Base-by-base conservation (phyloP, 352 stramenopile genomes). In the Globisporangium rhizosaccharum region DNA sequence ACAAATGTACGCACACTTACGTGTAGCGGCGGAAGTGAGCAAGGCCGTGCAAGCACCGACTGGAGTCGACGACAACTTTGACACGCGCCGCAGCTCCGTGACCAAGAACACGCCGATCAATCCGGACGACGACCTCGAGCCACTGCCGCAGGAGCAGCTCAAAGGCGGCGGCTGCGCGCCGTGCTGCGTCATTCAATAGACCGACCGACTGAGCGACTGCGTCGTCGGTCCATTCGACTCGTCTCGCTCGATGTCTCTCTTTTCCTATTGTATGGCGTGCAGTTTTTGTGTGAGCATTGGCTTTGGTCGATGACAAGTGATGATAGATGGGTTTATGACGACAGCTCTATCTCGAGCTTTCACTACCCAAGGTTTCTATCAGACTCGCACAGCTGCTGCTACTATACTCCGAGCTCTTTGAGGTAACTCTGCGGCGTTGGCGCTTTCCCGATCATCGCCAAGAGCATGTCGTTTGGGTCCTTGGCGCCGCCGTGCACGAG, bases 401-500 rank as follows among this genome's bases (percentile, higher is more conserved):
- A 37, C n/a, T 39, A 77, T 12, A 94, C 72, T 20, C 79, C 82
- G 39, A 94, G 66, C 68, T 94, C 85, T 49, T 79, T 63, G 51
- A 94, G 53, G 62, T 90, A 94, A 55, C 70, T 89, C 41, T 57
- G 46, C 1, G 76, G 71, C 45, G 83, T 88, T 47, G 85, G 79
- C 20, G 69, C 56, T 3, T 66, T 70, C 8, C 85, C 86, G 23
- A 97, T 58, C 53, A 97, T 69, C 26, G 79, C 75, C 8, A 62
- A 33, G 2, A 97, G 63, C 53, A 97, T 91, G 51, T 86, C 73
- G 46, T 92, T 90, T 2, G 90, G 88, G 54, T 96, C 87, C 46
- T 87, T 92, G 18, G 87, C 88, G 11, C 90, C 90, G n/a, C 90
- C 90, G 53, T 96, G 85, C 8, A 80, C 47, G 65, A 97, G 82